Percentiles rank a stretch among this genome's conserved stretches.
phyloP scores from a whole-genome alignment of 805 yeast species.

The Candida jianshihensis region DNA sequence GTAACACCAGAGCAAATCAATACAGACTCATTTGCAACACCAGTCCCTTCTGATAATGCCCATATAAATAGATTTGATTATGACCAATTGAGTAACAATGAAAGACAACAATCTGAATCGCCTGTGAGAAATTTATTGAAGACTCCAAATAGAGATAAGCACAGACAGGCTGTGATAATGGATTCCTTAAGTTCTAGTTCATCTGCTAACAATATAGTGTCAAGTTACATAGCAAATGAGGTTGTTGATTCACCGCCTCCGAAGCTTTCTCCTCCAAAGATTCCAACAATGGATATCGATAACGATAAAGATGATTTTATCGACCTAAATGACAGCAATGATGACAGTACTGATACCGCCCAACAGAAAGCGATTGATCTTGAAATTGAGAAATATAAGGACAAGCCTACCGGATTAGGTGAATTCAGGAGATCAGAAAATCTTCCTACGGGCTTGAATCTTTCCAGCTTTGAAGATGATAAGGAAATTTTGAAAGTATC shows the following conservation, averaged over 20 bases:
- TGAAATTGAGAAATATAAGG: constrained; percentile 7
- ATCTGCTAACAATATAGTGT: constrained; percentile 15
- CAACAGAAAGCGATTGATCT: not conserved
- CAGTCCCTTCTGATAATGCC: constrained; percentile 9
- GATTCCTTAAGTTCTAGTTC: constrained; percentile 18
- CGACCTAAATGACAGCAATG: constrained; percentile 12
- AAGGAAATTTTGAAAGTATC: not conserved
- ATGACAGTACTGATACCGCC: not conserved
- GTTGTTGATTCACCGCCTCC: constrained; percentile 22
- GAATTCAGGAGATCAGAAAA: constrained; percentile 14
- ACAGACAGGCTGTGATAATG: constrained; percentile 20
- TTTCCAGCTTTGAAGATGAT: constrained; percentile 7
- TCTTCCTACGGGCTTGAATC: constrained; percentile 18
- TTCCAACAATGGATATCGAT: constrained; percentile 2
- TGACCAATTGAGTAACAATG: no score
- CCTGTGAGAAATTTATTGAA: constrained; percentile 10
- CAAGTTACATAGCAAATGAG: constrained; percentile 16
- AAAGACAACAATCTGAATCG: constrained; percentile 8
- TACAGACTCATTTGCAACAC: no score
- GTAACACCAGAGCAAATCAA: no score
- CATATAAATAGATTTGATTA: no score
- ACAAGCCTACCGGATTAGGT: constrained; percentile 13
- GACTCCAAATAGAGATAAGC: constrained; percentile 16
- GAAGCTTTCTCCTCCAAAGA: constrained; percentile 9
- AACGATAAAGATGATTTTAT: constrained; percentile 15